Percentiles rank a stretch among this genome's conserved stretches.
These are phyloP conservation scores for Mortierella sp. DNA, from an alignment of 371 early-diverging fungal genomes.

Conservation along the genomic window DNA sequence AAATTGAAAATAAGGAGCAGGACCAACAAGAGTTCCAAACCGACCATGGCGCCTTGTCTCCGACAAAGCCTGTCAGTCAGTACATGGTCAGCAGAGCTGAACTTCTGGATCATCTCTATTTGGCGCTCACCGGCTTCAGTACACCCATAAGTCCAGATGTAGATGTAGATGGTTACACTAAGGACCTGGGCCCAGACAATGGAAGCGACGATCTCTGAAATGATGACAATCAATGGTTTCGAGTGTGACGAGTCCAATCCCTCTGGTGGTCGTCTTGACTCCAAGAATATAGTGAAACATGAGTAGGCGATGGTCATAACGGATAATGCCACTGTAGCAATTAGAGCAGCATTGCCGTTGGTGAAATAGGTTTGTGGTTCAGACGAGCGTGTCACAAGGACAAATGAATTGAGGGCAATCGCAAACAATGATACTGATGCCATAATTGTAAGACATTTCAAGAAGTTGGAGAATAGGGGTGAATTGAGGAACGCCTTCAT, in stretches of 20 bases:
- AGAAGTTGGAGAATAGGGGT: constrained; percentile 52
- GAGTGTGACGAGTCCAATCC: constrained; percentile 52
- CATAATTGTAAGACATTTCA: constrained; percentile 44
- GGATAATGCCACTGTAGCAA: constrained; percentile 34
- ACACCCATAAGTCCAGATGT: constrained; percentile 55
- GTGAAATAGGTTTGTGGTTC: constrained; percentile 19
- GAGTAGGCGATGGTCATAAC: constrained; percentile 50
- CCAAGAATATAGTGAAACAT: constrained; percentile 55
- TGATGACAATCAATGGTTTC: constrained; percentile 49
- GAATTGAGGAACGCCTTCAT: constrained; percentile 48
- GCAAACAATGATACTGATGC: constrained; percentile 49
- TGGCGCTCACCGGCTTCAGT: constrained; percentile 22
- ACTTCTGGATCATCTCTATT: constrained; percentile 20
- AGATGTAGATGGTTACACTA: constrained; percentile 52
- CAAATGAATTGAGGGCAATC: constrained; percentile 38
- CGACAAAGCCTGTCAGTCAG: constrained; percentile 38
- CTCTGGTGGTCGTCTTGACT: constrained; percentile 55
- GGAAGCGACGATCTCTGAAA: constrained; percentile 53
- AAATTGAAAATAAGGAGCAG: constrained; percentile 52
- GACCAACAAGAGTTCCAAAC: constrained; percentile 45
- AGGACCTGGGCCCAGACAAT: constrained; percentile 54
- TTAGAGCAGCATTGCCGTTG: constrained; percentile 41
- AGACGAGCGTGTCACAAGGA: constrained; percentile 28
- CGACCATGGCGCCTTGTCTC: constrained; percentile 54
- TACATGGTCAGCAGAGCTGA: constrained; percentile 16